Percentiles rank a stretch among this genome's conserved stretches.
Evolutionary conservation across 345 rosid genomes (phyloP).

Genomic region (Pistacia atlantica): DNA sequence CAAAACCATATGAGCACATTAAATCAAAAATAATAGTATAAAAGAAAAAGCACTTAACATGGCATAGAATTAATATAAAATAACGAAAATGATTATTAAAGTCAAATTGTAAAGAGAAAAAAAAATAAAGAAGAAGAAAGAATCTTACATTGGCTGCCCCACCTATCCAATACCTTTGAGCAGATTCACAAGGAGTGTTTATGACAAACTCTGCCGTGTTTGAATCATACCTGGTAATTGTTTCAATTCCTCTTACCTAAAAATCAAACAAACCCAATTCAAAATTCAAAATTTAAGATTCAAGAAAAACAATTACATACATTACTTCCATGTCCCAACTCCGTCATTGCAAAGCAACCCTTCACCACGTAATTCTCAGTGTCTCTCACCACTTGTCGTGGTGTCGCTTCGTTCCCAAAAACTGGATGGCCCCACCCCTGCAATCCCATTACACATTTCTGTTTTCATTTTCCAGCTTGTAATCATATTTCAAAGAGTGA

Average conservation of each 20-base stretch:
- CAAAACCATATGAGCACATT: slow-evolving; percentile 27
- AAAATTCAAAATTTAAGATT: neutral
- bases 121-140: neutral
- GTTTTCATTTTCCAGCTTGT: neutral
- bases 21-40: neutral
- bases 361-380: slow-evolving; percentile 64
- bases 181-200: slow-evolving; percentile 91
- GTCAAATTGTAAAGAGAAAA: neutral
- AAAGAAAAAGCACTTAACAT: neutral
- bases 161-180: slow-evolving; percentile 98
- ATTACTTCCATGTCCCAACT: slow-evolving; percentile 98
- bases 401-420: slow-evolving; percentile 83
- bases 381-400: slow-evolving; percentile 85
- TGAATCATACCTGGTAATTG: slow-evolving; percentile 80
- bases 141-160: slow-evolving; percentile 80
- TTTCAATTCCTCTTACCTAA: slow-evolving; percentile 91
- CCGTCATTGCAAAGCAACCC: slow-evolving; percentile 98
- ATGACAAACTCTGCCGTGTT: slow-evolving; percentile 76
- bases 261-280: slow-evolving; percentile 19
- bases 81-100: too few species aligned
- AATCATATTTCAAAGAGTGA: too few species aligned
- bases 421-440: slow-evolving; percentile 89
- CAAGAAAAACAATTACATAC: slow-evolving; percentile 36
- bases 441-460: slow-evolving; percentile 18
- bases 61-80: neutral